These are phyloP conservation scores for Suillus paluster DNA, from an alignment of 768 basidiomycete species.

Conservation along the genomic window DNA sequence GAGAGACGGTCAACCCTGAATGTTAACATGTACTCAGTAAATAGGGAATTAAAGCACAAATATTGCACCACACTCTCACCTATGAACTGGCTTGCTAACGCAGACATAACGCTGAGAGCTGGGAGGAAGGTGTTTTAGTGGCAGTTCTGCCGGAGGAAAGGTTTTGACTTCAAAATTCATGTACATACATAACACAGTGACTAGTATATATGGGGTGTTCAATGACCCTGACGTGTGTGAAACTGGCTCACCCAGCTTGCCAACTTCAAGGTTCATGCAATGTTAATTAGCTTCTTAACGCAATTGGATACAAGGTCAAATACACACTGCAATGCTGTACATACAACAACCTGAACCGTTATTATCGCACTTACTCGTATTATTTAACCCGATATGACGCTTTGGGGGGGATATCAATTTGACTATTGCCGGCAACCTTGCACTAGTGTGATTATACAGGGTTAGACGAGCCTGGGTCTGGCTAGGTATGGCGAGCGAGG, in stretches of 20 bases:
- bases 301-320: not conserved
- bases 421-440: not conserved
- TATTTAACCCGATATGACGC: not conserved
- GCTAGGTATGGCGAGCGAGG: not conserved
- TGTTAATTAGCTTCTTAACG: not conserved
- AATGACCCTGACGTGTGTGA: not conserved
- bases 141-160: too few relatives aligned
- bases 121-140: not conserved
- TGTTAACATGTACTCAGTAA: not conserved
- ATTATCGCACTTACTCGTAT: not conserved
- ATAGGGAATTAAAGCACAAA: not conserved
- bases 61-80: not conserved
- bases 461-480: not conserved
- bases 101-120: not conserved
- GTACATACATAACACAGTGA: not conserved
- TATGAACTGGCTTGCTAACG: not conserved
- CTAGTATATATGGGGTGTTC: not conserved
- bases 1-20: not conserved
- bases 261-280: not conserved
- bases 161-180: not conserved
- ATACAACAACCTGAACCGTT: too few relatives aligned
- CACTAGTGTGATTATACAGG: too few relatives aligned
- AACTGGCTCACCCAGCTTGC: not conserved
- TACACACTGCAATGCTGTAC: not conserved
- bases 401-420: not conserved